A percentile compares a stretch with the other conserved stretches of the same genome.
These are phyloP conservation scores for Candida coleopterorum DNA, from an alignment of 805 yeast genomes.

Conservation along the genomic window DNA sequence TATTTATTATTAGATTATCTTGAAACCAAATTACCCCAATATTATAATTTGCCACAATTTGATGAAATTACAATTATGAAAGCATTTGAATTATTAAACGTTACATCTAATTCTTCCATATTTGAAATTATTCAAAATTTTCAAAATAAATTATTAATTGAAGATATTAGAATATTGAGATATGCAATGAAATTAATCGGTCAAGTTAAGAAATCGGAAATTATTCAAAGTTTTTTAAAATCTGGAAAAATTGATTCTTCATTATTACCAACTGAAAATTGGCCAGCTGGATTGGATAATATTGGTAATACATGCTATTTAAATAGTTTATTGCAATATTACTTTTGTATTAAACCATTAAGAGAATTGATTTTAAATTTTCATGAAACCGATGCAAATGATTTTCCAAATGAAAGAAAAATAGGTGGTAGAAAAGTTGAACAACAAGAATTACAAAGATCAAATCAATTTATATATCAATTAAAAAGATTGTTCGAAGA, in stretches of 20 bases:
- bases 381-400: conserved; percentile 23
- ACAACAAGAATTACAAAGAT: conserved; percentile 71
- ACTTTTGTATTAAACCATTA: conserved; percentile 79
- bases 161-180: conserved; percentile 51
- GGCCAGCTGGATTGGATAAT: conserved; percentile 92
- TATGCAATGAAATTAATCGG: conserved; percentile 56
- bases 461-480: conserved; percentile 75
- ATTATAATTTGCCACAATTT: conserved; percentile 10
- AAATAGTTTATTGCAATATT: conserved; percentile 86
- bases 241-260: conserved; percentile 59
- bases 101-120: conserved; percentile 47
- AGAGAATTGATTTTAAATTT: conserved; percentile 62
- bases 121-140: conserved; percentile 50
- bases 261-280: conserved; percentile 54
- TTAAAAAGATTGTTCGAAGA: conserved; percentile 64
- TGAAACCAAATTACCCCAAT: conserved; percentile 37
- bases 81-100: conserved; percentile 42
- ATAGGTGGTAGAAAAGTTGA: conserved; percentile 86
- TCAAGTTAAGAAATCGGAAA: conserved; percentile 46
- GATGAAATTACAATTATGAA: conserved; percentile 12
- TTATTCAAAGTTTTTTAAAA: conserved; percentile 51
- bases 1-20: conserved; percentile 53
- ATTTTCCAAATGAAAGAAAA: conserved; percentile 33
- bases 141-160: conserved; percentile 32
- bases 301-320: conserved; percentile 95